A percentile compares a stretch with the other conserved stretches of the same genome.
Evolutionary conservation across 2,329 filamentous ascomycete species (phyloP).

Genomic region (Fusarium chlamydosporum): DNA sequence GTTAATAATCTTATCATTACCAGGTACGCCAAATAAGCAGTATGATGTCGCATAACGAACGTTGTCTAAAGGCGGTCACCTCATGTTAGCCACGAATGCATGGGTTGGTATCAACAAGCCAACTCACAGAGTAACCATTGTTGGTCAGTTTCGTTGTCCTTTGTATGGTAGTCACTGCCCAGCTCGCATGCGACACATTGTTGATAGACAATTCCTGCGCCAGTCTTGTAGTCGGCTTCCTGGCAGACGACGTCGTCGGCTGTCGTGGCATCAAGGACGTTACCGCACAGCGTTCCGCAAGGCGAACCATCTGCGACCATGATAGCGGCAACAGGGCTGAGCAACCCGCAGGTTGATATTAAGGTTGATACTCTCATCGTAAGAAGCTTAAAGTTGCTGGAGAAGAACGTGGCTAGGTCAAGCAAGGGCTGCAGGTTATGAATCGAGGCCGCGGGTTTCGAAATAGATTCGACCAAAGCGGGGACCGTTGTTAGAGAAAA

Average conservation of each 20-base stretch:
- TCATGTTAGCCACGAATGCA: too few species aligned
- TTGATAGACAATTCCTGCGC: slow-evolving; percentile 64
- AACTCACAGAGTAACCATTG: slow-evolving; percentile 69
- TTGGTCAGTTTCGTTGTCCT: slow-evolving; percentile 64
- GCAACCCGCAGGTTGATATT: too few species aligned
- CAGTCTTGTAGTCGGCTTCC: slow-evolving; percentile 57
- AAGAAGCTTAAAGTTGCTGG: too few species aligned
- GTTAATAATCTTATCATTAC: slow-evolving; percentile 60
- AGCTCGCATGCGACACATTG: slow-evolving; percentile 68
- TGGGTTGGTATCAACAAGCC: too few species aligned
- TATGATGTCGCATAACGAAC: slow-evolving; percentile 68
- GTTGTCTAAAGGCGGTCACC: slow-evolving; percentile 63
- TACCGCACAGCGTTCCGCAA: slow-evolving; percentile 67
- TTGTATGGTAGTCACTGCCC: slow-evolving; percentile 62
- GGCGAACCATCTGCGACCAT: slow-evolving; percentile 63
- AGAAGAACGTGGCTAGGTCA: too few species aligned
- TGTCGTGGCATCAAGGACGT: slow-evolving; percentile 63
- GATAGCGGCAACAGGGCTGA: too few species aligned
- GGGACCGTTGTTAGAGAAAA: too few species aligned
- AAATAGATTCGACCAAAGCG: too few species aligned
- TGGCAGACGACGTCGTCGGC: slow-evolving; percentile 64
- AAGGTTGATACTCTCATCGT: too few species aligned
- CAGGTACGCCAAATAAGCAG: slow-evolving; percentile 67
- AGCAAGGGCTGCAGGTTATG: too few species aligned
- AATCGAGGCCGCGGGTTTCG: too few species aligned